Conservation (phyloP, 371 early-diverging fungal species). For the Umbelopsis sp. region DNA sequence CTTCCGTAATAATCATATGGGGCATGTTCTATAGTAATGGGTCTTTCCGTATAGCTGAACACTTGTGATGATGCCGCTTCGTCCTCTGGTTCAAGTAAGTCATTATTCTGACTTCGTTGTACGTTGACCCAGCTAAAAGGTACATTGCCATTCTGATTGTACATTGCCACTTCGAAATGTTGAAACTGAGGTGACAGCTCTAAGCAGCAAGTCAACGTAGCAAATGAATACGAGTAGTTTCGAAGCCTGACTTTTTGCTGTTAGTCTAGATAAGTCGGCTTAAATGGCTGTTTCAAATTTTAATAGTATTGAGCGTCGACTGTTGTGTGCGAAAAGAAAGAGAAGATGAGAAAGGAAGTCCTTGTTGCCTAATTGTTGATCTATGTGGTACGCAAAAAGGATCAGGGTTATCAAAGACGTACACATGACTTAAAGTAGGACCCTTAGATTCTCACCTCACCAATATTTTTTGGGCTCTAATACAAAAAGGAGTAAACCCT, state of each 20-base stretch:
- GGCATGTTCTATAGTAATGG: not conserved
- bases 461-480: not conserved
- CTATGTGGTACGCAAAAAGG: not conserved
- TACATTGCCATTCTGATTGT: conserved; percentile 14
- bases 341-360: conserved; percentile 7
- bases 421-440: conserved; percentile 15
- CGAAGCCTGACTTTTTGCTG: not conserved
- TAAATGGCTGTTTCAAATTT: not conserved
- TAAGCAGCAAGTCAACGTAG: not conserved
- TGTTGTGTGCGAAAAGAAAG: not conserved
- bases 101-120: not conserved
- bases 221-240: not conserved
- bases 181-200: not conserved
- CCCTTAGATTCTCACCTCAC: conserved; percentile 4
- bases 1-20: not conserved
- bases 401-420: not conserved
- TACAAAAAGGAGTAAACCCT: conserved; percentile 6
- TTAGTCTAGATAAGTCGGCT: too few species aligned
- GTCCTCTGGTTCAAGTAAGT: not conserved
- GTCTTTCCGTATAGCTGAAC: not conserved
- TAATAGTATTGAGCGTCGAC: not conserved
- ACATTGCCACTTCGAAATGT: not conserved
- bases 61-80: not conserved
- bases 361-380: not conserved
- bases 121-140: not conserved